Conservation (phyloP, 192 early-diverging fungal genomes). For the Neocallimastix lanati region DNA sequence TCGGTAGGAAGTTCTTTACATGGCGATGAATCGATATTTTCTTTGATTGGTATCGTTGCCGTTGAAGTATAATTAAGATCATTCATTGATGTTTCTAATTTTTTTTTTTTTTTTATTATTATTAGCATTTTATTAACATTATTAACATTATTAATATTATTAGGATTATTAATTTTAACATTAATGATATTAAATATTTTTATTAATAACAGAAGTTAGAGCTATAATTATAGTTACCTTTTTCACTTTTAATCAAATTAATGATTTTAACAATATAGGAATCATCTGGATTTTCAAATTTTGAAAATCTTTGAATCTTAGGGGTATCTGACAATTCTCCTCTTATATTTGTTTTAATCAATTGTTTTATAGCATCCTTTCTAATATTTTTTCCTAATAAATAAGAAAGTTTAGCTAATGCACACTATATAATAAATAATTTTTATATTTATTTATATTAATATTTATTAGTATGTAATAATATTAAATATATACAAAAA, state of each 20-base stretch:
- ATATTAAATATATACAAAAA: not conserved
- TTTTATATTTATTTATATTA: not conserved
- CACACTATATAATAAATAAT: constrained; percentile 38
- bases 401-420: constrained; percentile 87
- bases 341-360: constrained; percentile 69
- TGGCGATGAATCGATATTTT: too few relatives aligned
- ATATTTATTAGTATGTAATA: not conserved
- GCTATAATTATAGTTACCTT: not conserved
- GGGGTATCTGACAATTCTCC: constrained; percentile 69
- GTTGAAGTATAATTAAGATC: too few relatives aligned
- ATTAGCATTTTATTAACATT: too few relatives aligned
- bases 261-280: constrained; percentile 8
- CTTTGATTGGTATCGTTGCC: too few relatives aligned
- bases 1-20: too few relatives aligned
- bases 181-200: too few relatives aligned
- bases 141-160: too few relatives aligned
- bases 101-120: too few relatives aligned
- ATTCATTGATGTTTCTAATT: too few relatives aligned
- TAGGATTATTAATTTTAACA: too few relatives aligned
- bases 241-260: constrained; percentile 3
- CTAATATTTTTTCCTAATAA: constrained; percentile 53
- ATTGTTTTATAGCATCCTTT: constrained; percentile 50
- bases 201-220: too few relatives aligned
- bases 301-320: constrained; percentile 22
- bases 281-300: not conserved